Evolutionary conservation across 164 flowering plant genomes (phyloP), one percentile per base, ranked within the genome.

Genomic region (Protea cynaroides): DNA sequence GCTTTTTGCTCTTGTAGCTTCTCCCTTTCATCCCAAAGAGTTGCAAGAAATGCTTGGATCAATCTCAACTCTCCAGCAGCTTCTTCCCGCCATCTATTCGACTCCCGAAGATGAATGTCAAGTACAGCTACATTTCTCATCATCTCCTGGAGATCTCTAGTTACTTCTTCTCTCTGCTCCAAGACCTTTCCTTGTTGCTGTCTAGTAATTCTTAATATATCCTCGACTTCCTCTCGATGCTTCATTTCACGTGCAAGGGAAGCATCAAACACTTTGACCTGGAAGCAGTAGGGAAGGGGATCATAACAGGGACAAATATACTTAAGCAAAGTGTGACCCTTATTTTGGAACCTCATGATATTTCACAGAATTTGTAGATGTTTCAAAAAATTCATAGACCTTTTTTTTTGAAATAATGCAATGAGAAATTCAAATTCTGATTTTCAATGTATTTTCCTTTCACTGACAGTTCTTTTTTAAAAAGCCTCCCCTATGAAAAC

Each of bases 181-280:
- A 75, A 52, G 38, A 86, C 76, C 60, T 74, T 74, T 66, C 79
- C 80, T 68, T 76, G 82, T 59, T 85, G 84, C 59, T 69, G 75
- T 38, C 74, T 56, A 4, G 75, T 70, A 64, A 59, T 71, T 60
- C 61, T 74, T 23, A 89, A 61, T 49, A 65, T 74, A 59, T 85
- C 82, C 73, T 86, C 94, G 25, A 78, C 83, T 79, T 83, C 85
- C 69, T 71, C 74, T 63, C 84, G 72, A 8, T 79, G 75, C 63
- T 78, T 66, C 29, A 73, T 66, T 81, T 89, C 96, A 61, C 58
- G 72, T 56, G 79, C 75, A 75, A 34, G 68, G 60, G 85, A 78
- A 69, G 78, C 75, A 72, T 92, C 88, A 61, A 76, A 74, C 65
- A 68, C 64, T 67, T 78, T 81, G 43, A 77, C 83, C 97, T 92